These are phyloP conservation scores for Rhododendron simsii DNA, from an alignment of 148 eudicot genomes.

Conservation along the genomic window DNA sequence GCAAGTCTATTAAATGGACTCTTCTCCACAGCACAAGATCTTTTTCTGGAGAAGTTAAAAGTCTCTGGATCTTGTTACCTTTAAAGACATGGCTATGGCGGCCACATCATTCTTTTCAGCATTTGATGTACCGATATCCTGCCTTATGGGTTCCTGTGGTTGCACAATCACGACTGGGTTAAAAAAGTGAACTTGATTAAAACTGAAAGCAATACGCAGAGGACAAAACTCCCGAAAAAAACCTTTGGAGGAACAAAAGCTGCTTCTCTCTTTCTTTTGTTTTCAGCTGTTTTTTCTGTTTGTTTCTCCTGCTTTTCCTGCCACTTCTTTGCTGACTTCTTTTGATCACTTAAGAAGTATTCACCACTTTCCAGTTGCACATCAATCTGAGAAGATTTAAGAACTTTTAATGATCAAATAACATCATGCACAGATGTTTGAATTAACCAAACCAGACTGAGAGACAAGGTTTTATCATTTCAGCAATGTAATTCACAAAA, in stretches of 20 bases:
- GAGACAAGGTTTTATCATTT: background rate
- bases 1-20: background rate
- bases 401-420: background rate
- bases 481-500: background rate
- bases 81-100: constrained; percentile 54
- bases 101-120: constrained; percentile 41
- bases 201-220: background rate
- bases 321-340: constrained; percentile 79
- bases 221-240: background rate
- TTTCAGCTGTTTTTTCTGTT: constrained; percentile 73
- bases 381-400: constrained; percentile 47
- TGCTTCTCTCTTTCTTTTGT: constrained; percentile 61
- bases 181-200: background rate
- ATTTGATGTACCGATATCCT: constrained; percentile 21
- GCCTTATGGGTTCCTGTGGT: constrained; percentile 48
- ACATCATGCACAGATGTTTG: background rate
- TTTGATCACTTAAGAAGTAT: constrained; percentile 78
- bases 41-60: background rate
- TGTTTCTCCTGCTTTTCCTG: constrained; percentile 81
- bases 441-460: background rate
- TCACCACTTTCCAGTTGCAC: constrained; percentile 82
- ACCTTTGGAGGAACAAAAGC: constrained; percentile 92
- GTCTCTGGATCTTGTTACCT: constrained; percentile 42
- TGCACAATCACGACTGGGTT: background rate
- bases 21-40: background rate